phyloP scores from a whole-genome alignment of 371 early-diverging fungal species.

The Mortierella sp. region DNA sequence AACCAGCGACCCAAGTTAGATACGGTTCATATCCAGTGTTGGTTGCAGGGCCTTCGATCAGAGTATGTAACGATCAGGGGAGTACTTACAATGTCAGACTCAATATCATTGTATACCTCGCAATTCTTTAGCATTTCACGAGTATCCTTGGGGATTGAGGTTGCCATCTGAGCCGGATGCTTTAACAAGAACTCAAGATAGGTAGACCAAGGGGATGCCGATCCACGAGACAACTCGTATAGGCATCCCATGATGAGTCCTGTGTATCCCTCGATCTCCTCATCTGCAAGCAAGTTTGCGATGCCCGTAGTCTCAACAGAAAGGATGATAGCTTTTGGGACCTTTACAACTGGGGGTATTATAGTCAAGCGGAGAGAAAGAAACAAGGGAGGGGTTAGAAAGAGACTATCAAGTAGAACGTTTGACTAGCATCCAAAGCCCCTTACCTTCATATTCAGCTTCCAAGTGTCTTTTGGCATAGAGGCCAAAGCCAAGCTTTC shows the following conservation, averaged over 20 bases:
- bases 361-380: background rate
- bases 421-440: no score
- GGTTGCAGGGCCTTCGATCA: no score
- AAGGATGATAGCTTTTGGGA: constrained; percentile 77
- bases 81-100: constrained; percentile 43
- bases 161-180: constrained; percentile 48
- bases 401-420: no score
- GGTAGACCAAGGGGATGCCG: constrained; percentile 76
- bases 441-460: constrained; percentile 59
- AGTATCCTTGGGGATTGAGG: constrained; percentile 21
- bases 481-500: constrained; percentile 66
- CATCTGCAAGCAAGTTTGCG: constrained; percentile 78
- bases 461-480: constrained; percentile 65
- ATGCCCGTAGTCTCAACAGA: constrained; percentile 78
- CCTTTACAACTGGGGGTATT: constrained; percentile 56
- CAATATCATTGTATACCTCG: constrained; percentile 46
- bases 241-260: constrained; percentile 81
- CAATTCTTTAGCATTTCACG: constrained; percentile 47
- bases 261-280: constrained; percentile 73
- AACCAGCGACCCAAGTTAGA: background rate
- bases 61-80: background rate
- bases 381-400: background rate
- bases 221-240: constrained; percentile 78
- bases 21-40: no score
- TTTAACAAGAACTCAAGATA: constrained; percentile 28